Percentiles rank a stretch among this genome's conserved stretches.
phyloP scores from a whole-genome alignment of 176 grass and related monocot species.

The Hsuehochloa calcarea region DNA sequence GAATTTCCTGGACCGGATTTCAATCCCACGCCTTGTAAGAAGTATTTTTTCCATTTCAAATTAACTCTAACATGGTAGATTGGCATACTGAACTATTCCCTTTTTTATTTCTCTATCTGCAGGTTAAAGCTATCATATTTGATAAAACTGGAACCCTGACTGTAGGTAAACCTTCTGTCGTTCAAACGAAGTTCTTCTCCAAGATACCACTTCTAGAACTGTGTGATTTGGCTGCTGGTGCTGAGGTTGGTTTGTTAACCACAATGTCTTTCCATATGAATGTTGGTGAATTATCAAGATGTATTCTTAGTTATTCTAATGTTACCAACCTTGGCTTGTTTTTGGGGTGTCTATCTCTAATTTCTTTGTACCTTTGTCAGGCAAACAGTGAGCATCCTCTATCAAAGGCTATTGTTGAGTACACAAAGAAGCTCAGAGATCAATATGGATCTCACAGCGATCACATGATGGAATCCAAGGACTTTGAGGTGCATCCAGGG shows the following conservation, averaged over 20 bases:
- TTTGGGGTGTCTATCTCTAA: background rate
- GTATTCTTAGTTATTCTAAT: background rate
- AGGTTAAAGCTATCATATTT: slow-evolving; percentile 91
- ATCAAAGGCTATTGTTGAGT: slow-evolving; percentile 81
- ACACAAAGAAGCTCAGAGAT: slow-evolving; percentile 74
- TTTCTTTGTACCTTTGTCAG: slow-evolving; percentile 31
- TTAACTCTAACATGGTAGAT: background rate
- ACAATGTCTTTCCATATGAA: background rate
- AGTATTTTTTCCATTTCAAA: slow-evolving; percentile 11
- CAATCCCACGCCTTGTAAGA: too few relatives aligned
- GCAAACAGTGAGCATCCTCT: slow-evolving; percentile 94
- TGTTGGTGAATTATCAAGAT: background rate
- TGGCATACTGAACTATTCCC: background rate
- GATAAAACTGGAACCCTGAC: slow-evolving; percentile 99
- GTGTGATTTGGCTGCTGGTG: slow-evolving; percentile 80
- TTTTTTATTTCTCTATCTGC: slow-evolving; percentile 22
- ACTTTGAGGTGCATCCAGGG: slow-evolving; percentile 91
- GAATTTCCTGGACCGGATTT: too few relatives aligned
- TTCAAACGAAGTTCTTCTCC: slow-evolving; percentile 84
- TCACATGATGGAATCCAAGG: slow-evolving; percentile 60
- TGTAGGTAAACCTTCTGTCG: slow-evolving; percentile 82
- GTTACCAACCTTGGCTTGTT: background rate
- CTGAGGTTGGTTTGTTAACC: slow-evolving; percentile 61
- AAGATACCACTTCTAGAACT: slow-evolving; percentile 71
- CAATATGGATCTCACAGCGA: slow-evolving; percentile 67